These are phyloP conservation scores for Colletotrichum abscissum DNA, from an alignment of 2,329 filamentous ascomycete genomes.

Conservation along the genomic window DNA sequence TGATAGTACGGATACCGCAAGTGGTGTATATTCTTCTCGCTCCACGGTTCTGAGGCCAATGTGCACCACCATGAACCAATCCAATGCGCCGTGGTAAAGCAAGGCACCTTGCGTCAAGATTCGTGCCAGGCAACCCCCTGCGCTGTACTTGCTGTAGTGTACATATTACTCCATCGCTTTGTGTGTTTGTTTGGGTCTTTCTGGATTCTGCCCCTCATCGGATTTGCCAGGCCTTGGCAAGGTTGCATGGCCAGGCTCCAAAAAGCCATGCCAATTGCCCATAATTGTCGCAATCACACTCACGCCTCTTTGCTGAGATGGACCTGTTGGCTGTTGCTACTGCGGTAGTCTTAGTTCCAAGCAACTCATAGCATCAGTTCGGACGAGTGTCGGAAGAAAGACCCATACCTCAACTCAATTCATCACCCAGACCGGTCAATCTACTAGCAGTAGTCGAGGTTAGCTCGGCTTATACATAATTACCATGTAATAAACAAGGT, in stretches of 20 bases:
- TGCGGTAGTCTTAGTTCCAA: background rate
- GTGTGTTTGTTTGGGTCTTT: slow-evolving; percentile 25
- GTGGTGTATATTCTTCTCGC: background rate
- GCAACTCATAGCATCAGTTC: background rate
- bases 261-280: background rate
- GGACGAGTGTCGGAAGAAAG: slow-evolving; percentile 4
- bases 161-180: background rate
- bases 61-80: background rate
- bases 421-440: background rate
- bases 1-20: background rate
- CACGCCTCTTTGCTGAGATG: background rate
- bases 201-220: slow-evolving; percentile 6
- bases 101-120: slow-evolving; percentile 14
- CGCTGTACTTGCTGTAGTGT: no score
- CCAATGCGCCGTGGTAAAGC: background rate
- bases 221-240: slow-evolving; percentile 2
- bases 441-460: background rate
- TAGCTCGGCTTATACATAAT: background rate
- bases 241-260: slow-evolving; percentile 19
- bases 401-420: slow-evolving; percentile 1
- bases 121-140: slow-evolving; percentile 26
- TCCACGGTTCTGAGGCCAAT: background rate
- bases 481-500: background rate
- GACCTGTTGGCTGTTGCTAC: background rate
- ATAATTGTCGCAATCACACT: background rate